Base-by-base conservation (phyloP, 2,329 filamentous ascomycete genomes). In the Hypomyces rosellus region DNA sequence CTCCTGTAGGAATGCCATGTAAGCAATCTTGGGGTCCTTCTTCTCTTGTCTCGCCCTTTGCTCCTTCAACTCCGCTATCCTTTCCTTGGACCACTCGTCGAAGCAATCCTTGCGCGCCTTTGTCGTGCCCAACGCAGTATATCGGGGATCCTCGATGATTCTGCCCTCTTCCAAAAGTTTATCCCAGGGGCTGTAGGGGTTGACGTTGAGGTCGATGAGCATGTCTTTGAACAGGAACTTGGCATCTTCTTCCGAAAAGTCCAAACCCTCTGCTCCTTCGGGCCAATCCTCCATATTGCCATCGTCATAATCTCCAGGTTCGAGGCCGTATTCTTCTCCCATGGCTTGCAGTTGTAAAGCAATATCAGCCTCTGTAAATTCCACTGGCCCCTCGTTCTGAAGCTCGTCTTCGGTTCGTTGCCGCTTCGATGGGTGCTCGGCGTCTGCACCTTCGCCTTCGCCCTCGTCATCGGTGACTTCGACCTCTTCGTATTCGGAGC, bases 361-460 rank as follows among this genome's bases (percentile, higher is more conserved):
- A 59, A 99, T 95, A 62, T 99, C 93, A 48, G 91, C 92, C 66
- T 97, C 93, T 50, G 87, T 88, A 61, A 96, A 95, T 61, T 96
- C 92, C 7, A 93, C 70, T 0, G 80, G 76, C 1, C 66, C 69
- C 1, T 72, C 54, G 74, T 77, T 39, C 74, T 58, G 65, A 66
- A 54, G 72, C 2, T 60, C 73, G 30, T 72, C 75, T 57, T 52
- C 76, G 46, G 72, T 71, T 75, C 66, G 76, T 72, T 59, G 78
- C 74, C 56, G 90, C 84, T 71, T 95, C 79, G 41, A 88, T 74
- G 63, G 54, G 16, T 67, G 69, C 20, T 63, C 69, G 20, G 65
- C 69, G 6, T 57, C 57, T 11, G 66, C 51, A 12, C 69, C 72
- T n/a, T 72, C 67, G 53, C 77, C 66, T 4, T 65, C 62, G 45